Conservation (phyloP, 495 filamentous ascomycete species). For the Hyaloscypha hepaticicola region DNA sequence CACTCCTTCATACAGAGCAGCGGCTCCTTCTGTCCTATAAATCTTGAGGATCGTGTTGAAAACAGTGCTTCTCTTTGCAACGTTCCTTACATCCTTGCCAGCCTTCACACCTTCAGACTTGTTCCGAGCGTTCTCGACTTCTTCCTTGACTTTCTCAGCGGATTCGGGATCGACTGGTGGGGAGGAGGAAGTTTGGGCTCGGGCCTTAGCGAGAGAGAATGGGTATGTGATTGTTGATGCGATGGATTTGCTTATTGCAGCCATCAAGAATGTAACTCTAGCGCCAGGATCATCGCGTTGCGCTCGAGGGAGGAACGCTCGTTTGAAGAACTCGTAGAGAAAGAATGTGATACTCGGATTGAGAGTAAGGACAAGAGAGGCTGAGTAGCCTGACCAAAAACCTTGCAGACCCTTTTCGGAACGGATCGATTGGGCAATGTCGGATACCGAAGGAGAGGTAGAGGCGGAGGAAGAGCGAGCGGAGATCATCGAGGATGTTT, state of each 20-base stretch:
- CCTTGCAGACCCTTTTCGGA: slow-evolving; percentile 71
- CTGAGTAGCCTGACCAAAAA: slow-evolving; percentile 91
- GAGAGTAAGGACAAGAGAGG: slow-evolving; percentile 73
- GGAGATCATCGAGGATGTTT: slow-evolving; percentile 58
- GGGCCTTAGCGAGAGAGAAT: slow-evolving; percentile 76
- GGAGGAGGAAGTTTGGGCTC: slow-evolving; percentile 58
- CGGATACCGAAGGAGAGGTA: slow-evolving; percentile 43
- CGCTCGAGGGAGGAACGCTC: slow-evolving; percentile 49
- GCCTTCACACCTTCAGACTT: slow-evolving; percentile 25
- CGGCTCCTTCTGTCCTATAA: slow-evolving; percentile 62
- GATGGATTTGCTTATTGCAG: slow-evolving; percentile 76
- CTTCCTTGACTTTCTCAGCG: slow-evolving; percentile 10
- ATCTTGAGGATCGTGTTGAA: slow-evolving; percentile 63
- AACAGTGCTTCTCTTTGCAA: slow-evolving; percentile 48
- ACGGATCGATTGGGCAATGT: slow-evolving; percentile 64
- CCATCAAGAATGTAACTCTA: slow-evolving; percentile 59
- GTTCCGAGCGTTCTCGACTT: slow-evolving; percentile 17
- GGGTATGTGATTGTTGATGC: slow-evolving; percentile 85
- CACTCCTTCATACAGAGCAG: slow-evolving; percentile 75
- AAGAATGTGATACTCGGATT: slow-evolving; percentile 89
- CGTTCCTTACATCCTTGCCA: slow-evolving; percentile 18
- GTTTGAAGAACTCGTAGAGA: slow-evolving; percentile 69
- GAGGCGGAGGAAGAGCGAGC: slow-evolving; percentile 11
- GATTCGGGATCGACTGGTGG: slow-evolving; percentile 24
- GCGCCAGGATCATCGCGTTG: slow-evolving; percentile 52